A percentile compares a stretch with the other conserved stretches of the same genome.
These are phyloP conservation scores for Trichosanthes truncata DNA, from an alignment of 306 rosid genomes.

Conservation along the genomic window DNA sequence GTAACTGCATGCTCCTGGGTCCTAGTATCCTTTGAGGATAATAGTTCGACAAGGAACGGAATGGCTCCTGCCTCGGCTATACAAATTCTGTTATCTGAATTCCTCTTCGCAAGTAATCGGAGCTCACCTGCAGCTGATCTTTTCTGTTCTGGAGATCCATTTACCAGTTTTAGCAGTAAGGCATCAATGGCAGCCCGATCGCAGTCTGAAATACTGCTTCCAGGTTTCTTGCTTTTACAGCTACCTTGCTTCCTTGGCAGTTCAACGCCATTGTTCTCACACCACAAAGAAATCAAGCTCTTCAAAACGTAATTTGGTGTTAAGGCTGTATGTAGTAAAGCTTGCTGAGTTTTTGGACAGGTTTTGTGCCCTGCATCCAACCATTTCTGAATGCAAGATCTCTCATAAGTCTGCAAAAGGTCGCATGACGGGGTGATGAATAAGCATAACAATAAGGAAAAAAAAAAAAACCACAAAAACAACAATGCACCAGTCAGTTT, in stretches of 20 bases:
- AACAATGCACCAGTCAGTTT: too few relatives aligned
- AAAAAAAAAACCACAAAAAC: background rate
- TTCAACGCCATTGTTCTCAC: conserved; percentile 94
- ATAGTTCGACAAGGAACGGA: conserved; percentile 76
- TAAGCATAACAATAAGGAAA: background rate
- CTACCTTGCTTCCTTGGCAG: conserved; percentile 66
- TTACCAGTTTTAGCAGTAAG: conserved; percentile 50
- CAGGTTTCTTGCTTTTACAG: conserved; percentile 57
- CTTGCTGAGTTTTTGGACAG: conserved; percentile 93
- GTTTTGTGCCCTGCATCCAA: conserved; percentile 92
- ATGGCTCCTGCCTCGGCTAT: conserved; percentile 98
- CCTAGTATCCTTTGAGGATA: conserved; percentile 71
- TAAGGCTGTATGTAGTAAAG: conserved; percentile 74
- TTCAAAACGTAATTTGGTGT: conserved; percentile 96
- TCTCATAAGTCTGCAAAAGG: conserved; percentile 79
- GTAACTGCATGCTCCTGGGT: conserved; percentile 98
- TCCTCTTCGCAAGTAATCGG: conserved; percentile 92
- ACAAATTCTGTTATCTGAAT: conserved; percentile 85
- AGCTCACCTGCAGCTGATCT: conserved; percentile 95
- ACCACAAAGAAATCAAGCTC: conserved; percentile 91
- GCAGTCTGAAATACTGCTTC: conserved; percentile 66
- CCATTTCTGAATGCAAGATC: conserved; percentile 95
- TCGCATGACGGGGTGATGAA: conserved; percentile 9
- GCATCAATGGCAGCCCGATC: conserved; percentile 51
- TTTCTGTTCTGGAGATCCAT: conserved; percentile 63